Base-by-base conservation (phyloP, 192 early-diverging fungal species). In the Pilaira anomala region DNA sequence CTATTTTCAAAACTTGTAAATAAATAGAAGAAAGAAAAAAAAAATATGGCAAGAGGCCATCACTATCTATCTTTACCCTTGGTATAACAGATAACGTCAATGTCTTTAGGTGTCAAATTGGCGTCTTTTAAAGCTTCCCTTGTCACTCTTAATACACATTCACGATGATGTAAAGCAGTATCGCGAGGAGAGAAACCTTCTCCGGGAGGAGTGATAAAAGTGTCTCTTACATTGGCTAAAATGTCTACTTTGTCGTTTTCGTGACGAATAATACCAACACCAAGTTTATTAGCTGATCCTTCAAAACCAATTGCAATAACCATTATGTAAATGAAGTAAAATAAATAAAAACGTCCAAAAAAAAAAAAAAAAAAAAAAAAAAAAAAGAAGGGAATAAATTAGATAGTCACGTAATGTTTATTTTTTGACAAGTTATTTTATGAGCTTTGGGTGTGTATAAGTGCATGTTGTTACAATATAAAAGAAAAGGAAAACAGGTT, bases 261-360 rank as follows among this genome's bases (percentile, higher is more conserved):
- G 61, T 97, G 94, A 51, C 83, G 79, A 54, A 99, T 90, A 68
- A 99, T 87, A 3, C 97, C 97, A 7, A 99, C 83, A 12, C 97
- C 96, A 49, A 99, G 80, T 78, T 99, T 99, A 82, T 99, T 99
- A 41, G 97, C 97, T 8, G 90, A 92, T 30, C 94, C 94, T 74
- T 93, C 91, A 56, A 88, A 82, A 12, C 91, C 91, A 60, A 93
- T 66, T 21, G 88, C 88, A 61, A 90, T 83, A 52, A 87, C 49
- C 69, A 72, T 71, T 36, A 8, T 51, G 24, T n/a, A n/a, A n/a
- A n/a, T n/a, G n/a, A n/a, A n/a, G n/a, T n/a, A n/a, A n/a, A n/a
- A n/a, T n/a, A 51, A 26, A 7, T 3, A 51, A 51, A 51, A 22
- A 51, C 5, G 19, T 22, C 7, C 22, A 51, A 51, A 51, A 26